Conservation (phyloP, 176 grass and related monocot genomes). For the Eremochloa ophiuroides region DNA sequence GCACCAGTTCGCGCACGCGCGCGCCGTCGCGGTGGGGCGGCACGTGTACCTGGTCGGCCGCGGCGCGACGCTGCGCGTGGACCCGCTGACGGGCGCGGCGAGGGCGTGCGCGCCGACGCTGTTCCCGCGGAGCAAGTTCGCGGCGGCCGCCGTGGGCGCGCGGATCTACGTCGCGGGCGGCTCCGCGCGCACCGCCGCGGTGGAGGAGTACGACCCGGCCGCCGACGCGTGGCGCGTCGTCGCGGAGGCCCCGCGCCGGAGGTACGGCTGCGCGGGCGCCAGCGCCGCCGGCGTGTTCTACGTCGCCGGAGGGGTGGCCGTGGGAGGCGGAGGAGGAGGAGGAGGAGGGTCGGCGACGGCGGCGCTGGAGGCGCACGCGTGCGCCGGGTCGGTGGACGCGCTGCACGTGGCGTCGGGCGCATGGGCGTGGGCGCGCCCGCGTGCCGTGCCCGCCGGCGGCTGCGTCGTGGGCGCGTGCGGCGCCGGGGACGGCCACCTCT, state of each 20-base stretch:
- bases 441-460: slow-evolving; percentile 61
- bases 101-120: slow-evolving; percentile 51
- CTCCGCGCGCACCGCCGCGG: slow-evolving; percentile 47
- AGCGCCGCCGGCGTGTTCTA: slow-evolving; percentile 61
- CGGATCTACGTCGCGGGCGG: slow-evolving; percentile 82
- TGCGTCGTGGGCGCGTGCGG: slow-evolving; percentile 81
- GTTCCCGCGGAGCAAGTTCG: slow-evolving; percentile 69
- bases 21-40: slow-evolving; percentile 47
- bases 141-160: slow-evolving; percentile 43
- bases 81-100: slow-evolving; percentile 59
- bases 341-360: slow-evolving; percentile 10
- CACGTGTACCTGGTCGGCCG: slow-evolving; percentile 59
- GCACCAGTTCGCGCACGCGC: slow-evolving; percentile 52
- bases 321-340: slow-evolving; percentile 5
- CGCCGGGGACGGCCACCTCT: slow-evolving; percentile 47
- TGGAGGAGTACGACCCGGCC: slow-evolving; percentile 85
- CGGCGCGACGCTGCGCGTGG: slow-evolving; percentile 45
- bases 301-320: slow-evolving; percentile 61
- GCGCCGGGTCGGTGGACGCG: slow-evolving; percentile 74
- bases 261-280: slow-evolving; percentile 79
- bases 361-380: slow-evolving; percentile 49
- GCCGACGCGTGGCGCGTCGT: slow-evolving; percentile 63
- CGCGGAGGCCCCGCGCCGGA: slow-evolving; percentile 48
- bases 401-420: slow-evolving; percentile 51
- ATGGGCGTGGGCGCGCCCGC: slow-evolving; percentile 54